Base-by-base conservation (phyloP, 805 yeast species). In the Candida quercuum region DNA sequence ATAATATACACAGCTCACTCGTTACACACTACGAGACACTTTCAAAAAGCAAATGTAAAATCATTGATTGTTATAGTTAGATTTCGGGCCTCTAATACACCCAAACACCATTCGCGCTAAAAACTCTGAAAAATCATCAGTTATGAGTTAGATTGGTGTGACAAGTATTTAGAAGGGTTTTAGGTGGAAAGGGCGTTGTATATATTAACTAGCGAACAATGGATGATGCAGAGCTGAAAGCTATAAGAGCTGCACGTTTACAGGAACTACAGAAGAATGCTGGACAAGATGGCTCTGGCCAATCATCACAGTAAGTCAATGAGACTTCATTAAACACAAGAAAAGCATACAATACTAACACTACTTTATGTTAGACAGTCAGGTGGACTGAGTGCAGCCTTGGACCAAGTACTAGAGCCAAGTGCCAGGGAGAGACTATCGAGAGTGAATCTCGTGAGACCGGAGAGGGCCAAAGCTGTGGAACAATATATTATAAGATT, bases 171-270 rank as follows among this genome's bases (percentile, higher is more conserved):
- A 8, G 15, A 12, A 26, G 28, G 15, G 7, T n/a, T 10, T 26
- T 10, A n/a, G n/a, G n/a, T n/a, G n/a, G n/a, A n/a, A n/a, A n/a
- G n/a, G n/a, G n/a, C n/a, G n/a, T n/a, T n/a, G n/a, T n/a, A n/a
- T n/a, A n/a, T n/a, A n/a, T n/a, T n/a, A n/a, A n/a, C n/a, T n/a
- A n/a, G n/a, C n/a, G n/a, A n/a, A 15, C 30, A 12, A 87, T 88
- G 96, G 96, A 86, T 51, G 91, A 87, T 57, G 62, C 78, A 17
- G 99, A 91, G 60, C 67, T 91, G 41, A 78, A 81, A 49, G 96
- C 96, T 23, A 85, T 91, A 46, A 76, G 98, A 50, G 87, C 86
- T 32, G 97, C 97, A n/a, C 75, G 98, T 48, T 62, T 91, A 49
- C 81, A 82, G 18, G 96, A 91, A 60, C 66, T 91, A 44, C 94